These are phyloP conservation scores for Lepidium didymum DNA, from an alignment of 345 rosid genomes.

Conservation along the genomic window DNA sequence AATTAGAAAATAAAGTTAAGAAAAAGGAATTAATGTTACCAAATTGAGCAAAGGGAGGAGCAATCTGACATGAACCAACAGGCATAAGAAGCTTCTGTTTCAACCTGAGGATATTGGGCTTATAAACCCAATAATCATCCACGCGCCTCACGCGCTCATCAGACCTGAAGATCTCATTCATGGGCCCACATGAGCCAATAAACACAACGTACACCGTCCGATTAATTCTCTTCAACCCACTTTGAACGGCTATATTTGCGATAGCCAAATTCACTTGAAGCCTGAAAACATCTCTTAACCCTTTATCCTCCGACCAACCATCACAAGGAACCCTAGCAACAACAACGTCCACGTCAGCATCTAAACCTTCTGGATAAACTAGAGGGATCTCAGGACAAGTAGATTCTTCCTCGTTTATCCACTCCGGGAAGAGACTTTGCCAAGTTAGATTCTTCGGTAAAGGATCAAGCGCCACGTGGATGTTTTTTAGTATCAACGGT, in stretches of 20 bases:
- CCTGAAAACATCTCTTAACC: slow-evolving; percentile 58
- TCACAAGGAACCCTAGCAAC: slow-evolving; percentile 65
- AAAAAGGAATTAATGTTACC: slow-evolving; percentile 24
- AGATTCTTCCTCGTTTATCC: slow-evolving; percentile 59
- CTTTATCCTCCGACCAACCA: slow-evolving; percentile 26
- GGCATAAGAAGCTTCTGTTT: slow-evolving; percentile 71
- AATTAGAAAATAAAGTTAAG: background rate
- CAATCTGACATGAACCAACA: slow-evolving; percentile 74
- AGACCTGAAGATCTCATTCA: slow-evolving; percentile 74
- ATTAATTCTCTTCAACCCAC: slow-evolving; percentile 26
- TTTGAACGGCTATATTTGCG: slow-evolving; percentile 58
- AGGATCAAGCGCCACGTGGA: slow-evolving; percentile 36
- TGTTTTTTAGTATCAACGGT: slow-evolving; percentile 2
- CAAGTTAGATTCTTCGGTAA: slow-evolving; percentile 35
- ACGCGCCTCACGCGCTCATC: slow-evolving; percentile 52
- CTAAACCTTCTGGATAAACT: slow-evolving; percentile 31
- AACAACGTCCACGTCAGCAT: slow-evolving; percentile 53
- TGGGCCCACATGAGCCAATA: slow-evolving; percentile 64
- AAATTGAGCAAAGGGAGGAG: slow-evolving; percentile 34
- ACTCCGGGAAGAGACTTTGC: slow-evolving; percentile 59
- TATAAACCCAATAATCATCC: slow-evolving; percentile 64
- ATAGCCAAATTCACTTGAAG: slow-evolving; percentile 74
- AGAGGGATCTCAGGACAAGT: slow-evolving; percentile 70
- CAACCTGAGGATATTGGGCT: slow-evolving; percentile 45
- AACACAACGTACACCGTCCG: slow-evolving; percentile 47